Conservation (phyloP, 768 basidiomycete genomes). For the Dioszegia crocea region DNA sequence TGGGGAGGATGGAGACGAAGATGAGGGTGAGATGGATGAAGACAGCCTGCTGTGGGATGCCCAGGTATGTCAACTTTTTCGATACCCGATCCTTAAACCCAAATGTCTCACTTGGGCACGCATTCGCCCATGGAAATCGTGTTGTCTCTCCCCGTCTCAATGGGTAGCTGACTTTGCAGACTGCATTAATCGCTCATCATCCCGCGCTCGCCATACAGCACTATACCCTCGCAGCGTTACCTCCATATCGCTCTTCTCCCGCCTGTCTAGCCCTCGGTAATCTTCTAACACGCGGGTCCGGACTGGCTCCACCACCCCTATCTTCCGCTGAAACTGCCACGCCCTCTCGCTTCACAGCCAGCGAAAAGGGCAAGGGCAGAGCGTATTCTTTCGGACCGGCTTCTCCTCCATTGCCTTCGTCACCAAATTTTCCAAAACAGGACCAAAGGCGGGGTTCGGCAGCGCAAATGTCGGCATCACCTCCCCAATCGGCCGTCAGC, state of each 20-base stretch:
- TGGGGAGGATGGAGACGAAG: conserved; percentile 17
- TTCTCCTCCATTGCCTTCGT: not conserved
- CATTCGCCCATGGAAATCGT: not conserved
- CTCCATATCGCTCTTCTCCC: conserved; percentile 30
- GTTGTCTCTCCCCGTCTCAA: not conserved
- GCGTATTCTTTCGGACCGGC: conserved; percentile 9
- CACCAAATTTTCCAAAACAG: not conserved
- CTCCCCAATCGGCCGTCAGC: not conserved
- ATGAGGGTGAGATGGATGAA: conserved; percentile 23
- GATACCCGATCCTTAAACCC: too few species aligned
- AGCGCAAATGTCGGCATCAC: not conserved
- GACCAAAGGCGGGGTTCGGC: not conserved
- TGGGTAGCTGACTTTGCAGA: conserved; percentile 11
- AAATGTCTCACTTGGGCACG: not conserved
- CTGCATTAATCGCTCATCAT: conserved; percentile 38
- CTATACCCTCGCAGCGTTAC: conserved; percentile 34
- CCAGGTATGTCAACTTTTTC: conserved; percentile 36
- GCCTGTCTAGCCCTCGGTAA: conserved; percentile 40
- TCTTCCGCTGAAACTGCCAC: not conserved
- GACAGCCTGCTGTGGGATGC: conserved; percentile 35
- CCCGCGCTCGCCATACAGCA: conserved; percentile 24
- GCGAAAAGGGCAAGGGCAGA: conserved; percentile 12
- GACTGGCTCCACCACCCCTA: conserved; percentile 13
- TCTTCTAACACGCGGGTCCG: conserved; percentile 30
- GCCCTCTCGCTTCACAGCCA: not conserved